Percentiles rank a stretch among this genome's conserved stretches.
Evolutionary conservation across 2,329 filamentous ascomycete species (phyloP).

Genomic region (Penicillium janthinellum): DNA sequence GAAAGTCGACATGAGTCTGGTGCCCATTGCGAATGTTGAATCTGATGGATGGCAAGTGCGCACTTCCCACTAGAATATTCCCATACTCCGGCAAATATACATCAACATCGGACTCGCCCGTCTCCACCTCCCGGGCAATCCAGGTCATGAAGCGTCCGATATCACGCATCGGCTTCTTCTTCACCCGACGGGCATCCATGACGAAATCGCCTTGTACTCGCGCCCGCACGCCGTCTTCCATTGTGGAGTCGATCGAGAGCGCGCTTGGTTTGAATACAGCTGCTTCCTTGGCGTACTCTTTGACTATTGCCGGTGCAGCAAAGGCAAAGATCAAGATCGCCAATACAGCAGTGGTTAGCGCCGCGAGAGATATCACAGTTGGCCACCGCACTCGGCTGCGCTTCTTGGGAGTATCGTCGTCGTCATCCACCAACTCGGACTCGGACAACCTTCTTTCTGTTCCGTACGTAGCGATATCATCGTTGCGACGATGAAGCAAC

Average conservation of each 20-base stretch:
- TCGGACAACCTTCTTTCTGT: constrained; percentile 30
- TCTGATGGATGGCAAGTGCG: constrained; percentile 71
- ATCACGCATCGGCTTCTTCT: constrained; percentile 69
- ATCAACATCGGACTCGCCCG: constrained; percentile 68
- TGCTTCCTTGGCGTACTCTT: constrained; percentile 84
- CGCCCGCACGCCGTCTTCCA: constrained; percentile 72
- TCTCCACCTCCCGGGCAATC: constrained; percentile 76
- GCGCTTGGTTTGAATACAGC: constrained; percentile 79
- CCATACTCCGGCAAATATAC: constrained; percentile 84
- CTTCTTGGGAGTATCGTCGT: constrained; percentile 23
- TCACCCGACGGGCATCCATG: constrained; percentile 76
- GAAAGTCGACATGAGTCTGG: constrained; percentile 74
- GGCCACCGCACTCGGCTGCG: constrained; percentile 64
- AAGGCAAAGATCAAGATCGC: constrained; percentile 77
- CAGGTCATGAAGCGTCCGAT: constrained; percentile 78
- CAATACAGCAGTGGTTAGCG: constrained; percentile 65
- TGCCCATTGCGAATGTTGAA: constrained; percentile 77
- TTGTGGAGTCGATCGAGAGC: constrained; percentile 84
- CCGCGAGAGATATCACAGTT: constrained; percentile 70
- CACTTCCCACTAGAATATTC: constrained; percentile 75
- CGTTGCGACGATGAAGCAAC: constrained; percentile 40
- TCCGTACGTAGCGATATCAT: constrained; percentile 35
- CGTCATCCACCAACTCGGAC: constrained; percentile 23
- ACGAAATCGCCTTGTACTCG: constrained; percentile 80
- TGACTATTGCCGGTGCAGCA: constrained; percentile 74